Percentiles rank a stretch among this genome's conserved stretches.
These are phyloP conservation scores for Pleurotus tuoliensis DNA, from an alignment of 768 basidiomycete genomes.

Conservation along the genomic window DNA sequence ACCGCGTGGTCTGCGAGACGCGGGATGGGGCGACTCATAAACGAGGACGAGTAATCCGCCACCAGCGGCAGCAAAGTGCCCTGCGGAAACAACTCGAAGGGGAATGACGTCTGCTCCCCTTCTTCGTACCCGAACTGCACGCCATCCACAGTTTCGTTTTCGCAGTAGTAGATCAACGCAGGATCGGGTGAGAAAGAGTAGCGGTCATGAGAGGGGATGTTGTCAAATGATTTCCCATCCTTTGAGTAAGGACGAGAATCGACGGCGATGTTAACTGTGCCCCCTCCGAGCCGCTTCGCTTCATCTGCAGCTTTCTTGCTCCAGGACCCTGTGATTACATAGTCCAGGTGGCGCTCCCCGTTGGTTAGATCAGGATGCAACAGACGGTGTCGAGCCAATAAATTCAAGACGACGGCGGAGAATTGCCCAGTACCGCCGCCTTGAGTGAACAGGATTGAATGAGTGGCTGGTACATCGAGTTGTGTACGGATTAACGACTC, in stretches of 20 bases:
- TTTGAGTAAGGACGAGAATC: conserved; percentile 61
- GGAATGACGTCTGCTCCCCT: conserved; percentile 65
- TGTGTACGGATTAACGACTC: conserved; percentile 69
- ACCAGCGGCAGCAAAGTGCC: conserved; percentile 73
- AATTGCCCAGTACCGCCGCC: conserved; percentile 94
- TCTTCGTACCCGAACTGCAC: conserved; percentile 74
- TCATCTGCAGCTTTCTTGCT: conserved; percentile 83
- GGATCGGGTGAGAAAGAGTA: conserved; percentile 80
- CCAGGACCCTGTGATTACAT: conserved; percentile 92
- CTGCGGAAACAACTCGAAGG: conserved; percentile 66
- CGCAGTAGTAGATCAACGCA: conserved; percentile 96
- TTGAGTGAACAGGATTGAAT: conserved; percentile 88
- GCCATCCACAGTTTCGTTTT: conserved; percentile 98
- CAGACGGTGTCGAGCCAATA: conserved; percentile 82
- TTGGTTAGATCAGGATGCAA: conserved; percentile 56
- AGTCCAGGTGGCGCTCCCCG: conserved; percentile 70
- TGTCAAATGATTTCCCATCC: conserved; percentile 71
- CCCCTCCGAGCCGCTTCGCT: conserved; percentile 64
- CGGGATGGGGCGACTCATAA: conserved; percentile 93
- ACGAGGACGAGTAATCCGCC: conserved; percentile 93
- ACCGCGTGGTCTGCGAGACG: conserved; percentile 86
- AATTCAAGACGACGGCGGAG: conserved; percentile 87
- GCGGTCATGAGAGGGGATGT: conserved; percentile 67
- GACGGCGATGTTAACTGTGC: conserved; percentile 62
- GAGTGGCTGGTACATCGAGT: conserved; percentile 78